A percentile compares a stretch with the other conserved stretches of the same genome.
Conservation (phyloP, 305 asterid genomes). For the Ilex paraguariensis region DNA sequence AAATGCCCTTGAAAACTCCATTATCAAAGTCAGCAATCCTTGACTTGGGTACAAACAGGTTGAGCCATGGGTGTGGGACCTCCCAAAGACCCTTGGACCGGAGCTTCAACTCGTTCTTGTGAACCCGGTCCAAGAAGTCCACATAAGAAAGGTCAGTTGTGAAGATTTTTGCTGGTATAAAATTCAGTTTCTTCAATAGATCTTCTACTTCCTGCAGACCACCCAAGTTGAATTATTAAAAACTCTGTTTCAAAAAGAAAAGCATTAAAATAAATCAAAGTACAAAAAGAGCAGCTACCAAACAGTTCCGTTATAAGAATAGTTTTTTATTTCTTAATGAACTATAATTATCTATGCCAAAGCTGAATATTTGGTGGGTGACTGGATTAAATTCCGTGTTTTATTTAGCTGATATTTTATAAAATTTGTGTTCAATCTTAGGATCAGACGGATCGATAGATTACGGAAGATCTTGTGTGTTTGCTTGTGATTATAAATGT, state of each 20-base stretch:
- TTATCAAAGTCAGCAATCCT: constrained; percentile 60
- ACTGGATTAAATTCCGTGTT: constrained; percentile 17
- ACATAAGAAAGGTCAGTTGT: constrained; percentile 68
- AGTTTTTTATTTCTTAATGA: background rate
- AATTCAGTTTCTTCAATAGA: constrained; percentile 40
- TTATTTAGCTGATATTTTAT: constrained; percentile 4
- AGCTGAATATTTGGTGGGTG: constrained; percentile 16
- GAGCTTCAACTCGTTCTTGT: constrained; percentile 70
- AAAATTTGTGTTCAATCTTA: constrained; percentile 17
- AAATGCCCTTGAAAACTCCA: constrained; percentile 78
- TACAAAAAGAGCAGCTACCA: background rate
- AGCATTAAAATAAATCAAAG: background rate
- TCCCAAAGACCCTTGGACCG: constrained; percentile 79
- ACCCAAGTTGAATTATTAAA: background rate
- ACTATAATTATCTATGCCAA: background rate
- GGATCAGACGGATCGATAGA: constrained; percentile 19
- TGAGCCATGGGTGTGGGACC: constrained; percentile 92
- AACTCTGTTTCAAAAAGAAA: background rate
- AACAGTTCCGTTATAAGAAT: background rate
- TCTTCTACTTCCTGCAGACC: constrained; percentile 51
- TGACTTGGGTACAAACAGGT: constrained; percentile 71
- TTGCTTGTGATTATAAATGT: constrained; percentile 28
- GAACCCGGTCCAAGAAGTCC: constrained; percentile 80
- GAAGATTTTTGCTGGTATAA: constrained; percentile 52
- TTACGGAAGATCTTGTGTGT: constrained; percentile 36